Evolutionary conservation across 371 early-diverging fungal species (phyloP).

Genomic region (Mortierella sp.): DNA sequence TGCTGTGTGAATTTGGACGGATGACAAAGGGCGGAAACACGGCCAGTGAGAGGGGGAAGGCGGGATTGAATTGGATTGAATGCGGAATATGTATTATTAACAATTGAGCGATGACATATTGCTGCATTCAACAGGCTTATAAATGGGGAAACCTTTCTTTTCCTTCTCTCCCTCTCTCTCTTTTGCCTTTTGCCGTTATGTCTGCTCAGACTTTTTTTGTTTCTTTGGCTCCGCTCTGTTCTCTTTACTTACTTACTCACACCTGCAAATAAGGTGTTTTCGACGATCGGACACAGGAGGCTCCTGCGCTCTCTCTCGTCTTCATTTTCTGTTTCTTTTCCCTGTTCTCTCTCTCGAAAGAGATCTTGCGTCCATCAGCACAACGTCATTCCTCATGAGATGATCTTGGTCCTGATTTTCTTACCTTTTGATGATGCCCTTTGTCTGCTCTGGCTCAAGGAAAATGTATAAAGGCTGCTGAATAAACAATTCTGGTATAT

Average conservation of each 20-base stretch:
- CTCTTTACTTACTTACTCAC: background rate
- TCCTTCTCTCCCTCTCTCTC: background rate
- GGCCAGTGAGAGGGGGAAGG: background rate
- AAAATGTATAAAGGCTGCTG: too few species aligned
- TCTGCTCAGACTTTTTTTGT: background rate
- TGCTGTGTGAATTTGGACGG: background rate
- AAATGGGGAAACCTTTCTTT: background rate
- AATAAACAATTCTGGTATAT: background rate
- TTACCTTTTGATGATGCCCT: background rate
- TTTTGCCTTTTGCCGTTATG: background rate
- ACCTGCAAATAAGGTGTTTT: background rate
- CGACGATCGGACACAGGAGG: conserved; percentile 1
- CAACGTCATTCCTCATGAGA: too few species aligned
- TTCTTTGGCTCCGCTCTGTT: too few species aligned
- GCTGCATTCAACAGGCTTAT: too few species aligned
- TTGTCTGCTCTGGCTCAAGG: background rate
- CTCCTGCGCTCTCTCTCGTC: background rate
- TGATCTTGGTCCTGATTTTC: background rate
- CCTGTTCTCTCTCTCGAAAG: background rate
- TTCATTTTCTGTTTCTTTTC: background rate
- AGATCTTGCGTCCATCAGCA: background rate
- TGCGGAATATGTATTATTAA: background rate
- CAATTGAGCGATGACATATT: too few species aligned
- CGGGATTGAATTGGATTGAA: background rate
- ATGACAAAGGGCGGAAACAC: conserved; percentile 1